Percentiles rank a stretch among this genome's conserved stretches.
Evolutionary conservation across 78 protist species (phyloP).

Genomic region (Cavenderia fasciculata): DNA sequence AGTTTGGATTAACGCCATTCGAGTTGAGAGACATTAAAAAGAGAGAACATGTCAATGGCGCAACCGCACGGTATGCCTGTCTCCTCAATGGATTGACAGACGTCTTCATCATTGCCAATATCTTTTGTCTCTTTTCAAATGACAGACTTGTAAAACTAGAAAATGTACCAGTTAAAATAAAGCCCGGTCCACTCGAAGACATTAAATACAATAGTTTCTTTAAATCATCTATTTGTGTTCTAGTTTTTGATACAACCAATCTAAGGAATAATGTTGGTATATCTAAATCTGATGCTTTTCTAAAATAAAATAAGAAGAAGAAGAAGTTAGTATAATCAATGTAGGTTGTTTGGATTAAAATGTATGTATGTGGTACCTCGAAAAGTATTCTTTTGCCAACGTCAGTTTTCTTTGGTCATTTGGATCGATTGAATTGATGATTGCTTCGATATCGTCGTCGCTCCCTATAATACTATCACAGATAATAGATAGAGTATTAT

Average conservation of each 20-base stretch:
- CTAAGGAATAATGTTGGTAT: constrained; percentile 42
- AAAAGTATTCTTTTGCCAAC: neutral
- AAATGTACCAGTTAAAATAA: constrained; percentile 45
- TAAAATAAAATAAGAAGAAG: neutral
- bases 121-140: constrained; percentile 35
- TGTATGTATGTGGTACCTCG: neutral
- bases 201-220: constrained; percentile 36
- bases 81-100: constrained; percentile 46
- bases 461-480: constrained; percentile 36
- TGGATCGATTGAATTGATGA: neutral
- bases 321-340: neutral
- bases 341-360: neutral
- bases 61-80: constrained; percentile 57
- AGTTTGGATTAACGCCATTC: constrained; percentile 34
- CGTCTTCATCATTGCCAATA: neutral
- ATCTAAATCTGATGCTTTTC: constrained; percentile 63
- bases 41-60: constrained; percentile 29
- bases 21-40: neutral
- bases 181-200: constrained; percentile 20
- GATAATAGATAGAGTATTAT: neutral
- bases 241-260: constrained; percentile 7
- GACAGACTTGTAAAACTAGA: constrained; percentile 1
- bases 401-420: neutral
- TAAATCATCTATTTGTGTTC: constrained; percentile 49
- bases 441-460: neutral